Percentiles rank a stretch among this genome's conserved stretches.
phyloP scores from a whole-genome alignment of 371 early-diverging fungal genomes.

The Sporodiniella umbellata region DNA sequence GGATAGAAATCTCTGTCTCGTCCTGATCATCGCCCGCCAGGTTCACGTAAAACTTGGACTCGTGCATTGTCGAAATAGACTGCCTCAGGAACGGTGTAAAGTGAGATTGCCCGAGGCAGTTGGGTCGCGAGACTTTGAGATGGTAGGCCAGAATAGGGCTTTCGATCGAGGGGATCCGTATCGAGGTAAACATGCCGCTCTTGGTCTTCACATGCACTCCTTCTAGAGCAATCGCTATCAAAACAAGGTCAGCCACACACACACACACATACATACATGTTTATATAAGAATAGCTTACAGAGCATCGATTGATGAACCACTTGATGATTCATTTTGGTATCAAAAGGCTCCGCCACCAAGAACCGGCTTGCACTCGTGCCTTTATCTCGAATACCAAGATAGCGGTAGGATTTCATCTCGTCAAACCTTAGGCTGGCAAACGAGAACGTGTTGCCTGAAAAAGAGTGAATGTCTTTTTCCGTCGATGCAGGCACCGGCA shows the following conservation, averaged over 20 bases:
- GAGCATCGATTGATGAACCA: constrained; percentile 44
- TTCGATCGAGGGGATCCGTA: constrained; percentile 58
- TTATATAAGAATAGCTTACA: no score
- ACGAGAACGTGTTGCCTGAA: constrained; percentile 41
- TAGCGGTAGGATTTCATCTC: constrained; percentile 45
- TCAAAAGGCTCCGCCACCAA: constrained; percentile 52
- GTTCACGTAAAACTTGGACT: constrained; percentile 68
- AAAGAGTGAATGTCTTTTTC: constrained; percentile 25
- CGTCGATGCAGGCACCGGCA: constrained; percentile 50
- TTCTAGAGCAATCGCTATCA: constrained; percentile 30
- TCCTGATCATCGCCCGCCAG: constrained; percentile 18
- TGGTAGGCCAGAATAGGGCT: constrained; percentile 62
- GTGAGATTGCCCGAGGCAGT: constrained; percentile 29
- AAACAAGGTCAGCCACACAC: background rate
- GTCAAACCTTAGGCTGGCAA: constrained; percentile 35
- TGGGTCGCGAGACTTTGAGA: constrained; percentile 44
- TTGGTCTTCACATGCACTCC: constrained; percentile 32
- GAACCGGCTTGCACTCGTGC: constrained; percentile 38
- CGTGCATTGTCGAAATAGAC: constrained; percentile 68
- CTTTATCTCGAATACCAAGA: constrained; percentile 39
- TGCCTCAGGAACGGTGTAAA: constrained; percentile 65
- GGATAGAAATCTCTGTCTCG: constrained; percentile 61
- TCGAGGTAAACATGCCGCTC: constrained; percentile 44
- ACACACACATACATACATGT: background rate
- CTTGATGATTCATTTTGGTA: constrained; percentile 24